A percentile compares a stretch with the other conserved stretches of the same genome.
These are phyloP conservation scores for Aspergillus vadensis DNA, from an alignment of 2,329 filamentous ascomycete species.

Conservation along the genomic window DNA sequence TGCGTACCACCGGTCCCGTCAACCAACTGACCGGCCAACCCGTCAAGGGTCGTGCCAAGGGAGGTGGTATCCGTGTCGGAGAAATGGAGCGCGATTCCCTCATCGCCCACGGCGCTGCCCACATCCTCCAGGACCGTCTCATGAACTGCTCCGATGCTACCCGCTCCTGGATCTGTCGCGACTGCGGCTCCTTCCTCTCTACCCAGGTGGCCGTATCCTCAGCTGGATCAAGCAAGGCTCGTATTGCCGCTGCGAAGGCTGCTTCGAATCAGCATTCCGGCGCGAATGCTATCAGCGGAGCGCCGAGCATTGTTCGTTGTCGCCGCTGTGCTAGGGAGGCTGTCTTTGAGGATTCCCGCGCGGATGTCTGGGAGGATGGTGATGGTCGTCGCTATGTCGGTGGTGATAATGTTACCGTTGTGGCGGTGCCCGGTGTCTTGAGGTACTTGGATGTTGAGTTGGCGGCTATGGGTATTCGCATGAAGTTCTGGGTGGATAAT, in stretches of 20 bases:
- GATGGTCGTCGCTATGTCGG: slow-evolving; percentile 81
- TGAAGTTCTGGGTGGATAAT: slow-evolving; percentile 80
- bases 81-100: slow-evolving; percentile 98
- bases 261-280: slow-evolving; percentile 31
- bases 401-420: slow-evolving; percentile 85
- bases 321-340: slow-evolving; percentile 73
- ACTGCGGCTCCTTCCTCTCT: slow-evolving; percentile 86
- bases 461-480: slow-evolving; percentile 91
- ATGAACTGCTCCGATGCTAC: slow-evolving; percentile 97
- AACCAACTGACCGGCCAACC: slow-evolving; percentile 90
- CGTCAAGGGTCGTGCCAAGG: slow-evolving; percentile 94
- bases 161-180: slow-evolving; percentile 83
- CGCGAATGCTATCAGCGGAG: slow-evolving; percentile 62
- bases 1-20: slow-evolving; percentile 90
- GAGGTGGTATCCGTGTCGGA: slow-evolving; percentile 97
- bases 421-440: slow-evolving; percentile 89
- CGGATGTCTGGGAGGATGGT: slow-evolving; percentile 84
- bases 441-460: slow-evolving; percentile 94
- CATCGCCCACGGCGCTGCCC: slow-evolving; percentile 91
- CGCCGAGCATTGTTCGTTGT: slow-evolving; percentile 69
- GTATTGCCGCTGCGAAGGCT: slow-evolving; percentile 35
- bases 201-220: slow-evolving; percentile 61
- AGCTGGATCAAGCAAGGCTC: slow-evolving; percentile 29
- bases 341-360: slow-evolving; percentile 65
- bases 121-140: slow-evolving; percentile 89